phyloP scores from a whole-genome alignment of 2,329 filamentous ascomycete species.

The Sclerotinia glacialis region DNA sequence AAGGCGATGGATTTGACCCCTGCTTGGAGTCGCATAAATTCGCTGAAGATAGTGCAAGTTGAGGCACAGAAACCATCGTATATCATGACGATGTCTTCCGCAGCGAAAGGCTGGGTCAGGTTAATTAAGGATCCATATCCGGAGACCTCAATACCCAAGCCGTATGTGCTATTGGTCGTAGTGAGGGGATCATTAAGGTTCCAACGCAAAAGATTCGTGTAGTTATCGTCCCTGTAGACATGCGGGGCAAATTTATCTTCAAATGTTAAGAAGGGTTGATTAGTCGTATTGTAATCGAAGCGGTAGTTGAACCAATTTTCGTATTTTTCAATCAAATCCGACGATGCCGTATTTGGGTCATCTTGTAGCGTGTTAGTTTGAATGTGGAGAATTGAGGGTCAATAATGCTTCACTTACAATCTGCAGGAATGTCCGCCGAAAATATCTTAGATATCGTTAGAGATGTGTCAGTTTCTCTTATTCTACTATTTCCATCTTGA shows the following conservation, averaged over 20 bases:
- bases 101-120: constrained; percentile 41
- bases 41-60: constrained; percentile 57
- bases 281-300: constrained; percentile 34
- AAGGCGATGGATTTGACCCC: constrained; percentile 56
- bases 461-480: constrained; percentile 32
- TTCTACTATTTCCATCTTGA: constrained; percentile 34
- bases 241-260: constrained; percentile 35
- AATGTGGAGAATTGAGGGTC: no score
- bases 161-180: constrained; percentile 31
- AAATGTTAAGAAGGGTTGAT: constrained; percentile 32
- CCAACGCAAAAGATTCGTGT: constrained; percentile 33
- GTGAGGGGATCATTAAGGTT: constrained; percentile 34
- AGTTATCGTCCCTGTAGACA: constrained; percentile 29
- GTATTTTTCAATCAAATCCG: constrained; percentile 27
- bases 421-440: constrained; percentile 27
- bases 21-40: constrained; percentile 51
- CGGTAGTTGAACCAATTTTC: constrained; percentile 34
- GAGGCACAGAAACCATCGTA: constrained; percentile 57
- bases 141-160: constrained; percentile 37
- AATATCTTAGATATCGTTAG: constrained; percentile 30
- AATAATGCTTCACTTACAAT: constrained; percentile 21
- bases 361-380: constrained; percentile 21
- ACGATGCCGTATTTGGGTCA: constrained; percentile 31
- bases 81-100: constrained; percentile 44
- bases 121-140: constrained; percentile 38